Conservation (phyloP, 768 basidiomycete genomes). For the Coprinellus micaceus region DNA sequence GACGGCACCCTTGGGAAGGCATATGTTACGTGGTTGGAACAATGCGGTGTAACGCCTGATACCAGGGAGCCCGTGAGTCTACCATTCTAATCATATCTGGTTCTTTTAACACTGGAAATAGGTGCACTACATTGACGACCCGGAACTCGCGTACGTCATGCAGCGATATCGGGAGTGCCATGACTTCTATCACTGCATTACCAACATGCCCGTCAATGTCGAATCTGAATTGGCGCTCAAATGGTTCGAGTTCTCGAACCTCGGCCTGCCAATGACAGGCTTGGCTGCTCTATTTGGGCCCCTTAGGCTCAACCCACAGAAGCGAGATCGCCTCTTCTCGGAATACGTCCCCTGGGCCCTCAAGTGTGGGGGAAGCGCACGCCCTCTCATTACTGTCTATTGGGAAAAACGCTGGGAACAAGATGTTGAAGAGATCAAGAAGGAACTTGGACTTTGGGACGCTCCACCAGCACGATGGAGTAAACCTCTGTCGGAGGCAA, state of each 20-base stretch:
- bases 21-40: slow-evolving; percentile 87
- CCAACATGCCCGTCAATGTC: slow-evolving; percentile 84
- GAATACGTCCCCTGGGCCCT: slow-evolving; percentile 95
- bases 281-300: slow-evolving; percentile 80
- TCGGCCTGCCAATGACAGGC: slow-evolving; percentile 84
- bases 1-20: slow-evolving; percentile 82
- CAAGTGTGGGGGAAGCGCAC: slow-evolving; percentile 70
- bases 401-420: slow-evolving; percentile 96
- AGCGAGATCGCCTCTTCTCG: slow-evolving; percentile 56
- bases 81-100: slow-evolving; percentile 8
- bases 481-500: slow-evolving; percentile 60
- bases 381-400: slow-evolving; percentile 82
- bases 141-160: slow-evolving; percentile 96
- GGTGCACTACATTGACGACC: slow-evolving; percentile 94
- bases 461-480: slow-evolving; percentile 74
- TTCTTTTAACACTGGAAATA: too few species aligned
- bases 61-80: slow-evolving; percentile 77
- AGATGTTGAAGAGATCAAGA: slow-evolving; percentile 76
- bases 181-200: slow-evolving; percentile 94
- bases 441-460: slow-evolving; percentile 81
- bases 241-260: slow-evolving; percentile 89
- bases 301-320: slow-evolving; percentile 57
- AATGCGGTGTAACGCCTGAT: slow-evolving; percentile 88
- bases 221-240: slow-evolving; percentile 93
- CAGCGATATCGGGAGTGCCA: slow-evolving; percentile 97